Evolutionary conservation across 495 filamentous ascomycete species (phyloP).

Genomic region (Hypoxylon lenormandii): DNA sequence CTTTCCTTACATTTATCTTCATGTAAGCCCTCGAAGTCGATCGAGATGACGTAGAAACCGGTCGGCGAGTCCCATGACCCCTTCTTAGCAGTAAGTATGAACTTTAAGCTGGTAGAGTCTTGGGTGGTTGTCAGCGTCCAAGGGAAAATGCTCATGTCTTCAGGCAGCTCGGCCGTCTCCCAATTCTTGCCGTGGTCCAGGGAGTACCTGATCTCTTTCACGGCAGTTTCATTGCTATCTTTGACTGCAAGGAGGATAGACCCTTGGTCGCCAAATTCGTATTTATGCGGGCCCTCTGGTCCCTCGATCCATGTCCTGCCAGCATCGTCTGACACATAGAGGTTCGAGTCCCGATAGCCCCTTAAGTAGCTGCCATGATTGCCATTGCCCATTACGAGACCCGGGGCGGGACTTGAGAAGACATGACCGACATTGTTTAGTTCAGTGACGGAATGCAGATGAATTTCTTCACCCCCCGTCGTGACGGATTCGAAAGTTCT

Average conservation of each 20-base stretch:
- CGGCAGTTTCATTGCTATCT: slow-evolving; percentile 72
- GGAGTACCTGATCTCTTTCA: slow-evolving; percentile 75
- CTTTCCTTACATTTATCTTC: slow-evolving; percentile 80
- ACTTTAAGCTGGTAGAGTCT: slow-evolving; percentile 91
- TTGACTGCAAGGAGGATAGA: slow-evolving; percentile 83
- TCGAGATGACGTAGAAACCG: slow-evolving; percentile 70
- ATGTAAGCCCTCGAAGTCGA: slow-evolving; percentile 86
- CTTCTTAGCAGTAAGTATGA: slow-evolving; percentile 70
- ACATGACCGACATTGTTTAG: slow-evolving; percentile 82
- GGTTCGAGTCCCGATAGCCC: slow-evolving; percentile 70
- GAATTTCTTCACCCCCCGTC: slow-evolving; percentile 72
- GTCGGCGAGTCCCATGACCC: slow-evolving; percentile 61
- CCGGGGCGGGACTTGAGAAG: slow-evolving; percentile 92
- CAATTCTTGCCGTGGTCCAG: slow-evolving; percentile 87
- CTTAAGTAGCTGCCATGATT: slow-evolving; percentile 82
- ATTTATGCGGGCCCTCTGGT: slow-evolving; percentile 85
- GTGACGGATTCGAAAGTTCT: slow-evolving; percentile 72
- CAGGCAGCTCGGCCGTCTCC: slow-evolving; percentile 71
- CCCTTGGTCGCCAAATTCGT: slow-evolving; percentile 93
- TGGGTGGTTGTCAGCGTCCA: slow-evolving; percentile 82
- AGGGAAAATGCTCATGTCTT: slow-evolving; percentile 72
- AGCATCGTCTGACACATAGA: slow-evolving; percentile 91
- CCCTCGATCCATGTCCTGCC: slow-evolving; percentile 83
- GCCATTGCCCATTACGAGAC: slow-evolving; percentile 90
- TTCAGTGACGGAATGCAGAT: slow-evolving; percentile 91